Evolutionary conservation across 345 rosid genomes (phyloP), one percentile per base, ranked within the genome.

Genomic region (Aquilaria malaccensis): DNA sequence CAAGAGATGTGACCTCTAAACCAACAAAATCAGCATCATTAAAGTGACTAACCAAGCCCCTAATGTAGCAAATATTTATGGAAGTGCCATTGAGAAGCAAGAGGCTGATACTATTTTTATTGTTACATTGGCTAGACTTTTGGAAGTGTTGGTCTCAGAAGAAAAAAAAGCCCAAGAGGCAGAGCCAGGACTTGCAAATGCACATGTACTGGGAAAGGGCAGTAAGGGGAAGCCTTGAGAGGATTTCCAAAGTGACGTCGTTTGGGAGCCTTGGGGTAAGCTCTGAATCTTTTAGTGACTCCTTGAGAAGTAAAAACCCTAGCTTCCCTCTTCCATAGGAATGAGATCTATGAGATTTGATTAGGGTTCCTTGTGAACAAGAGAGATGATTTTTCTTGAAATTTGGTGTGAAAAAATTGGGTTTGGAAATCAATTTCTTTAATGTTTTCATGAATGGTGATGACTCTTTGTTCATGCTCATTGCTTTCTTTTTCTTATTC

Each of bases 131-230:
- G 33, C 50, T 50, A 45, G 14, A 13, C 59, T 45, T 52, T 15
- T 29, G 11, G n/a, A 63, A 53, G 30, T n/a, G 46, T 2, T 53
- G 52, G 45, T 55, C 52, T 31, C n/a, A 13, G 45, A 29, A 6
- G 46, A 30, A 41, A 9, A 41, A 30, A 43, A 51, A 30, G 47
- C 14, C 53, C 29, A 2, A 29, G 52, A 29, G 13, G 11, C 41
- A 32, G 29, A 49, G 50, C 69, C 50, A 65, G 50, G 52, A 33
- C 58, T 31, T 57, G 69, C 62, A 57, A 1, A 37, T 56, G 5
- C 31, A 57, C 30, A 12, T 49, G 30, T 30, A 1, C 22, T 30
- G 29, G 1, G 3, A 2, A 9, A 49, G 62, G 6, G 49, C 13
- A 5, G 33, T 15, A 14, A 60, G 13, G n/a, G 56, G 30, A 9